A percentile compares a stretch with the other conserved stretches of the same genome.
These are phyloP conservation scores for Breviolum minutum DNA, from an alignment of 73 alveolate species.

Conservation along the genomic window DNA sequence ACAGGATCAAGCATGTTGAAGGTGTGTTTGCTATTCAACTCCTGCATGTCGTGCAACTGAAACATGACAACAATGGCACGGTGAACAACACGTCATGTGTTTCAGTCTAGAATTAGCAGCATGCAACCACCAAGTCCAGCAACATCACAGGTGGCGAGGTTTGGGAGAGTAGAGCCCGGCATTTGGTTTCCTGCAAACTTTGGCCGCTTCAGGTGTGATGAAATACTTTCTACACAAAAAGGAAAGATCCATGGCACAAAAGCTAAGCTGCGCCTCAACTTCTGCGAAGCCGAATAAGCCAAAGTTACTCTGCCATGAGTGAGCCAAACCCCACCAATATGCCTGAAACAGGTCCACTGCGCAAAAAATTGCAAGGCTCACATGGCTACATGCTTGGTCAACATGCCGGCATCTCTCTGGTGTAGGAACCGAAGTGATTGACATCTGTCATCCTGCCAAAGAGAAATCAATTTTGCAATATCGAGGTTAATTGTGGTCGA, in stretches of 20 bases:
- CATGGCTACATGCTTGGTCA: too few species aligned
- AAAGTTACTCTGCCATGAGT: slow-evolving; percentile 32
- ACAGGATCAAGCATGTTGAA: slow-evolving; percentile 81
- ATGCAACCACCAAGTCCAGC: background rate
- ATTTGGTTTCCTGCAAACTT: background rate
- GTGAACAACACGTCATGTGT: background rate
- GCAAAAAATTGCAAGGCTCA: background rate
- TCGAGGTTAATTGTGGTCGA: background rate
- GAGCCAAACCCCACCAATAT: slow-evolving; percentile 72
- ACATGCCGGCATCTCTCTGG: slow-evolving; percentile 22
- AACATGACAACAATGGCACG: background rate
- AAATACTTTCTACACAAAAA: background rate
- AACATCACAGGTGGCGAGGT: slow-evolving; percentile 56
- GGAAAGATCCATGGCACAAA: background rate
- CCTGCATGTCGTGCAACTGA: background rate
- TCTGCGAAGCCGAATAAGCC: slow-evolving; percentile 29
- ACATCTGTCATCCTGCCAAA: slow-evolving; percentile 47
- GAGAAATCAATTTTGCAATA: too few species aligned
- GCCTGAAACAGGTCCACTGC: background rate
- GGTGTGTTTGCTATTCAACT: slow-evolving; percentile 86
- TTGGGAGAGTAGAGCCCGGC: slow-evolving; percentile 64
- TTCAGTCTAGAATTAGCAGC: background rate
- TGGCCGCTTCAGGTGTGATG: background rate
- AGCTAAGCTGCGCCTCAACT: background rate
- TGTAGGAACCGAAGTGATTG: slow-evolving; percentile 28